Conservation (phyloP, 495 filamentous ascomycete genomes). For the Hypomontagnella submonticulosa region DNA sequence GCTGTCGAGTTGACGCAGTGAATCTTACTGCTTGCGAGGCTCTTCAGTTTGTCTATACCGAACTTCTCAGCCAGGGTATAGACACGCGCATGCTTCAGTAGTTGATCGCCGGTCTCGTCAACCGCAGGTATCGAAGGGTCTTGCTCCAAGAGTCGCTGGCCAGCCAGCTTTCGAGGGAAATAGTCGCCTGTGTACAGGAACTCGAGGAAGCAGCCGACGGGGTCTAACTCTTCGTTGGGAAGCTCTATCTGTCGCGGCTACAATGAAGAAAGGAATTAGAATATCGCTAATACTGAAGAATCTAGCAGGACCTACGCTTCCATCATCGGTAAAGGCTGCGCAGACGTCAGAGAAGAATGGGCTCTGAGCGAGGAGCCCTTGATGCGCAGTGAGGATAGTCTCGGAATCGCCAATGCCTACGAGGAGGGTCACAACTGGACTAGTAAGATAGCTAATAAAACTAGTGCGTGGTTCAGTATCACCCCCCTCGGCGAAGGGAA, state of each 20-base stretch:
- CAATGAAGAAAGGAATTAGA: conserved; percentile 11
- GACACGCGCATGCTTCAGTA: conserved; percentile 86
- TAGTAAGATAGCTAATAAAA: conserved; percentile 73
- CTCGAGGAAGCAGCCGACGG: conserved; percentile 88
- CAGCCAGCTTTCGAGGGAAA: conserved; percentile 73
- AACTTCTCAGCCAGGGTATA: conserved; percentile 91
- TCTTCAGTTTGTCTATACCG: conserved; percentile 75
- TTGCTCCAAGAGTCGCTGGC: conserved; percentile 64
- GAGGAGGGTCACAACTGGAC: conserved; percentile 81
- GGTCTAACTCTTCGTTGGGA: conserved; percentile 75
- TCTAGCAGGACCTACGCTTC: conserved; percentile 51
- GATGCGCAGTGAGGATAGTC: conserved; percentile 79
- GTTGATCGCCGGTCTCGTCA: conserved; percentile 77
- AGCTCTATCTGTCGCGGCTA: conserved; percentile 76
- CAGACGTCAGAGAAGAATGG: conserved; percentile 77
- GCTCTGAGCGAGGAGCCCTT: conserved; percentile 76
- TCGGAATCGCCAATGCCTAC: conserved; percentile 71
- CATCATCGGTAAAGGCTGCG: conserved; percentile 64
- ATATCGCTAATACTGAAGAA: neutral
- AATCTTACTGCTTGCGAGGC: conserved; percentile 85
- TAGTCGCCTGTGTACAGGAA: conserved; percentile 94
- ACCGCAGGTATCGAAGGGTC: conserved; percentile 67
- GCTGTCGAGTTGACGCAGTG: conserved; percentile 86
- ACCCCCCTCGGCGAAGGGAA: conserved; percentile 58
- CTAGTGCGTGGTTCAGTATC: conserved; percentile 55